Conservation (phyloP, 2,329 filamentous ascomycete genomes). For the Aureobasidium mangrovei region DNA sequence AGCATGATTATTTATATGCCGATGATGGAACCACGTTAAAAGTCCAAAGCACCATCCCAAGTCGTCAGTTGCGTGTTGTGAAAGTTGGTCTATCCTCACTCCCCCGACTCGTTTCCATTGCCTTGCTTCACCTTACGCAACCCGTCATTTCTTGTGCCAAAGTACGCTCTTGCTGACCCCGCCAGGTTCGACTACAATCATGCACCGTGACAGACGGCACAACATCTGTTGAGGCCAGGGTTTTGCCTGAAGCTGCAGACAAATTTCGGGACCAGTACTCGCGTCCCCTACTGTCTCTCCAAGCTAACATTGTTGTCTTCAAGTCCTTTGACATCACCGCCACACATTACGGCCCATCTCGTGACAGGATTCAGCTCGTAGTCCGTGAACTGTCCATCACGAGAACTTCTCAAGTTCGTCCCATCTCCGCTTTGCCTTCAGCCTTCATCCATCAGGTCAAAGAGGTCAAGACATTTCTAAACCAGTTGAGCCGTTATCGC, state of each 20-base stretch:
- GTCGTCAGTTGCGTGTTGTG: constrained; percentile 10
- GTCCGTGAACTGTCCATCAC: constrained; percentile 1
- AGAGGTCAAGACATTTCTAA: no score
- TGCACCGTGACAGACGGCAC: neutral
- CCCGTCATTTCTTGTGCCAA: constrained; percentile 3
- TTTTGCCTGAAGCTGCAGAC: neutral
- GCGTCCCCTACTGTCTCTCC: constrained; percentile 8
- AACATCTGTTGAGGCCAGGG: neutral
- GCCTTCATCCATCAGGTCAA: no score
- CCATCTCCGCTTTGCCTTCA: no score
- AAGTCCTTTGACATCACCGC: neutral
- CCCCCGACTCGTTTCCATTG: neutral
- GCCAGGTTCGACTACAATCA: neutral
- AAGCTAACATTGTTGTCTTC: neutral
- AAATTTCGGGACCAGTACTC: neutral
- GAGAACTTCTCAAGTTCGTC: neutral
- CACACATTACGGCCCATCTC: neutral
- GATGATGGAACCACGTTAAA: constrained; percentile 27
- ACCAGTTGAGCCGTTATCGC: no score
- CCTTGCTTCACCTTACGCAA: neutral
- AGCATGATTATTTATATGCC: constrained; percentile 17
- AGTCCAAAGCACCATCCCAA: constrained; percentile 18
- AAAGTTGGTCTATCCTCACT: neutral
- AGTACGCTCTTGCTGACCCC: constrained; percentile 14
- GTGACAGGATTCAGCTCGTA: neutral